Percentiles rank a stretch among this genome's conserved stretches.
These are phyloP conservation scores for Podila epigama DNA, from an alignment of 192 early-diverging fungal genomes.

Conservation along the genomic window DNA sequence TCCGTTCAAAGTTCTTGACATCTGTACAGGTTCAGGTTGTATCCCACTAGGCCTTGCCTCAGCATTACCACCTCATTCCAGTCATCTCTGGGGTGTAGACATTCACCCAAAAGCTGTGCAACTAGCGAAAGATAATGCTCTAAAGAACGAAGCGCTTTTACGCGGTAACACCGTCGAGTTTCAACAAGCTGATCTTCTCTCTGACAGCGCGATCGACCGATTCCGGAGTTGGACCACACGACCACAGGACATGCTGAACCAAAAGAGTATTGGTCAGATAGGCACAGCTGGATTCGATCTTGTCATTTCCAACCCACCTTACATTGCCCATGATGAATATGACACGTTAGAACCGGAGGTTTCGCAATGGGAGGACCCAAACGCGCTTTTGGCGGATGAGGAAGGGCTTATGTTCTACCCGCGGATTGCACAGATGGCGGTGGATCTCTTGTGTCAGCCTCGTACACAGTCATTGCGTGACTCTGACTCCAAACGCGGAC, in stretches of 20 bases:
- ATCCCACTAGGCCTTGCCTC: constrained; percentile 76
- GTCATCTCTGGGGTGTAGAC: constrained; percentile 69
- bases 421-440: constrained; percentile 57
- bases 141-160: constrained; percentile 24
- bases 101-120: constrained; percentile 66
- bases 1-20: constrained; percentile 75
- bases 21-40: constrained; percentile 91
- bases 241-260: background rate
- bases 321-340: constrained; percentile 79
- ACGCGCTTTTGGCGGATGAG: constrained; percentile 73
- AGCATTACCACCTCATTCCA: constrained; percentile 54
- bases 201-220: constrained; percentile 6
- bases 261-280: too few relatives aligned
- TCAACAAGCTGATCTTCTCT: constrained; percentile 53
- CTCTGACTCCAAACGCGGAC: background rate
- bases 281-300: constrained; percentile 62
- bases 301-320: constrained; percentile 93
- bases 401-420: constrained; percentile 68
- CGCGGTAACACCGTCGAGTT: constrained; percentile 54
- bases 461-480: background rate
- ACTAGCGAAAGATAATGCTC: constrained; percentile 67
- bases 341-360: constrained; percentile 72
- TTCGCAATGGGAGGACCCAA: constrained; percentile 85
- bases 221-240: constrained; percentile 24
- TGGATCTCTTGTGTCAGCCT: constrained; percentile 24